Base-by-base conservation (phyloP, 805 yeast genomes). In the Candida adriatica region DNA sequence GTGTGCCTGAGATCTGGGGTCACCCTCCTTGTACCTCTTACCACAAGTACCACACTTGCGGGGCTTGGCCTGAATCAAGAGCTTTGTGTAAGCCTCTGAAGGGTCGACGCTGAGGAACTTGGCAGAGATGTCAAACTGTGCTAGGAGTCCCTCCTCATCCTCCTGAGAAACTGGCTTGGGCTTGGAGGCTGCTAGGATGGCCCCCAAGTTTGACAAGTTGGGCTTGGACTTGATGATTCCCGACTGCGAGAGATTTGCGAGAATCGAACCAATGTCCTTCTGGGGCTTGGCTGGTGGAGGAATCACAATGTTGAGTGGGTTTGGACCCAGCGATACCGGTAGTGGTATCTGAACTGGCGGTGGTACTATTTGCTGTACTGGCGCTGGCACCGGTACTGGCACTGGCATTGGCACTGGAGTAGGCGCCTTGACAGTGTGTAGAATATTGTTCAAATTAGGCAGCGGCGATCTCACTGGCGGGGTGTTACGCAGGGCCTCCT, bases 1-100 rank as follows among this genome's bases (percentile, higher is more conserved):
- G 58, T 92, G 98, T 13, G 73, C 66, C 31, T 78, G 72, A 37
- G 71, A 70, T 29, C 59, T 58, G 6, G 57, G 56, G 23, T 57
- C 59, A 11, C 86, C 94, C 29, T 66, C 70, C 4, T 73, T 66
- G 53, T 86, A 92, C 41, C 99, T 61, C 53, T 84, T 84, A 16
- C 96, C 94, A 61, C 98, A 92, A 13, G 79, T 76, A 11, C 83
- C 73, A 62, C 98, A 92, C 56, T 86, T 90, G 40, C 81, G 72
- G 4, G 92, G 75, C 46, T 79, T 73, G 1, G 33, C 13, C 1
- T 34, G 18, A 9, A 46, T 27, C 13, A 49, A 37, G 6, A 48
- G 25, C 6, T 24, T 4, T 1, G 25, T 30, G 26, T 43, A 51
- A 2, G 41, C 17, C 61, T 56, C n/a, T 62, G 73, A 51, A 72